Percentiles rank a stretch among this genome's conserved stretches.
Evolutionary conservation across 805 yeast genomes (phyloP).

Genomic region (Saturnispora mendoncae): DNA sequence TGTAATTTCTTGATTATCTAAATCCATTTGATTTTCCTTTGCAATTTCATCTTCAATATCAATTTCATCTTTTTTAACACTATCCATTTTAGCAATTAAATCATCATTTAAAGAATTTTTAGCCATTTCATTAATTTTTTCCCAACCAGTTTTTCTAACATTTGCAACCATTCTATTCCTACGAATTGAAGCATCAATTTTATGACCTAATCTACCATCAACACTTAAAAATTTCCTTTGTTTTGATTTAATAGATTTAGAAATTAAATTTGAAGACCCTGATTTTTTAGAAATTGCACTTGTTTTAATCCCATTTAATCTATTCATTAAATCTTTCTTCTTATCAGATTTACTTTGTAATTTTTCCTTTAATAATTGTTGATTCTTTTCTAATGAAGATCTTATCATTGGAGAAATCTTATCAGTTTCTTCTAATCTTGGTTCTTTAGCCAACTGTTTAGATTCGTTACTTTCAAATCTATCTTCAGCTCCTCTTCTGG

Average conservation of each 20-base stretch:
- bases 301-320: neutral
- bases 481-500: conserved; percentile 55
- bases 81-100: conserved; percentile 8
- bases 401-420: conserved; percentile 57
- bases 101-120: conserved; percentile 22
- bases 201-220: conserved; percentile 26
- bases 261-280: conserved; percentile 14
- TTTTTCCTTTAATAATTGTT: conserved; percentile 49
- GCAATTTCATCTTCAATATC: conserved; percentile 14
- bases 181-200: conserved; percentile 54
- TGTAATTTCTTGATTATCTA: conserved; percentile 13
- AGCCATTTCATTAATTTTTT: conserved; percentile 47
- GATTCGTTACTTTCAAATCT: conserved; percentile 29
- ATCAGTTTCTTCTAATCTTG: conserved; percentile 53
- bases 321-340: conserved; percentile 13
- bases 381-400: conserved; percentile 51
- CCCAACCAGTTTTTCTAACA: conserved; percentile 69
- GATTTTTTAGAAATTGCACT: conserved; percentile 14
- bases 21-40: conserved; percentile 12
- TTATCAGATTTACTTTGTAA: conserved; percentile 31
- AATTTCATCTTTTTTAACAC: conserved; percentile 15
- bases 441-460: conserved; percentile 41
- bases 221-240: conserved; percentile 13
- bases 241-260: conserved; percentile 21
- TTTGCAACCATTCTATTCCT: conserved; percentile 55